Evolutionary conservation across 192 early-diverging fungal species (phyloP).

Genomic region (Fimicolochytrium jonesii): DNA sequence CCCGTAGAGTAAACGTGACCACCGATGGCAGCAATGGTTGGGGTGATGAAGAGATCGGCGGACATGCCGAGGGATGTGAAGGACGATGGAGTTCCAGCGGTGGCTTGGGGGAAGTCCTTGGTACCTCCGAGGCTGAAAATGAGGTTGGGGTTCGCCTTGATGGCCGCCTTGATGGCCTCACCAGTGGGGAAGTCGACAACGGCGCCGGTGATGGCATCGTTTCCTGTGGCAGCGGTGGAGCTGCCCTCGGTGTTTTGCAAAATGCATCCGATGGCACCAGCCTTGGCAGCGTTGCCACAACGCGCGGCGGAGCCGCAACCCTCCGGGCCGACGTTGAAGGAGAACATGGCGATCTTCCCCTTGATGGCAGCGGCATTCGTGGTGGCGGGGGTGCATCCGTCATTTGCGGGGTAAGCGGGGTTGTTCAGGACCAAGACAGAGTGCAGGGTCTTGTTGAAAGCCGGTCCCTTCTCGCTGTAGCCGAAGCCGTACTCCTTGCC

Average conservation of each 20-base stretch:
- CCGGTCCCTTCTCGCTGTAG: no score
- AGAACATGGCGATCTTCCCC: not conserved
- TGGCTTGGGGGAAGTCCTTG: slow-evolving; percentile 39
- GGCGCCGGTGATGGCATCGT: slow-evolving; percentile 16
- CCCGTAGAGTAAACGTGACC: slow-evolving; percentile 33
- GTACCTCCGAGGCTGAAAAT: slow-evolving; percentile 43
- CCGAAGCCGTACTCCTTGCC: slow-evolving; percentile 4
- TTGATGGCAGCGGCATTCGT: no score
- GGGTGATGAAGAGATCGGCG: slow-evolving; percentile 61
- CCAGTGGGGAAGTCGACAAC: slow-evolving; percentile 8
- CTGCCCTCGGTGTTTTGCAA: slow-evolving; percentile 11
- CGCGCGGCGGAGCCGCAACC: slow-evolving; percentile 14
- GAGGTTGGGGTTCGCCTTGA: slow-evolving; percentile 27
- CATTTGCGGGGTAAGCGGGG: no score
- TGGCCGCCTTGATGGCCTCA: slow-evolving; percentile 6
- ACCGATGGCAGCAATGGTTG: slow-evolving; percentile 37
- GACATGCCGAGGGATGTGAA: slow-evolving; percentile 75
- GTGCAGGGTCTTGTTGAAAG: no score
- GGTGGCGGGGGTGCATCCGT: no score
- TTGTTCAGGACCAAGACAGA: no score
- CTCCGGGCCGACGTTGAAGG: slow-evolving; percentile 19
- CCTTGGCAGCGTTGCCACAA: slow-evolving; percentile 19
- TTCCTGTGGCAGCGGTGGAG: slow-evolving; percentile 6
- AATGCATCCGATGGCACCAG: slow-evolving; percentile 33
- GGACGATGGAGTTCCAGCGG: slow-evolving; percentile 59